Percentiles rank a stretch among this genome's conserved stretches.
These are phyloP conservation scores for Ophiocordyceps polyrhachis-furcata DNA, from an alignment of 2,329 filamentous ascomycete genomes.

Conservation along the genomic window DNA sequence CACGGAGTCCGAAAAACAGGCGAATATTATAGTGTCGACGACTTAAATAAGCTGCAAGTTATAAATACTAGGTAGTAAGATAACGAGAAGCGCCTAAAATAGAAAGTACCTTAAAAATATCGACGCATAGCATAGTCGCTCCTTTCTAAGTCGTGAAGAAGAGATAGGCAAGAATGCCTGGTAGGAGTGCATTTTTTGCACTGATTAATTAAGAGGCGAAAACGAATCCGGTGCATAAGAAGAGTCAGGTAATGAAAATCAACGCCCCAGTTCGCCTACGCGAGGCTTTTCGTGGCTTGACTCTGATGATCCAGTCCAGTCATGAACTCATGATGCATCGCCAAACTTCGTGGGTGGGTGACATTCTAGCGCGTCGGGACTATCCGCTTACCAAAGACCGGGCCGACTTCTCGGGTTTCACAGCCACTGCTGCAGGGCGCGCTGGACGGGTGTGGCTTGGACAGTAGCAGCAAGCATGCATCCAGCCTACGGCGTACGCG, in stretches of 20 bases:
- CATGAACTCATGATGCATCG: no score
- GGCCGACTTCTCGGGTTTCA: neutral
- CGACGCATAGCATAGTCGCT: neutral
- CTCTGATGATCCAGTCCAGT: neutral
- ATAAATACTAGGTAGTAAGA: neutral
- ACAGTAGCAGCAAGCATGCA: no score
- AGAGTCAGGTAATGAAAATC: neutral
- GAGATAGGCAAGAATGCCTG: neutral
- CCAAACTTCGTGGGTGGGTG: no score
- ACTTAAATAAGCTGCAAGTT: neutral
- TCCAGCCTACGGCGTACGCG: neutral
- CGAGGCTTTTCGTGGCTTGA: neutral
- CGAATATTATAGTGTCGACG: neutral
- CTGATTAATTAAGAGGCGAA: neutral
- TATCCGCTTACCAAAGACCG: neutral
- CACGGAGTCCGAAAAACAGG: neutral
- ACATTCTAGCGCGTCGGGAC: no score
- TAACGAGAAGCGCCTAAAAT: neutral
- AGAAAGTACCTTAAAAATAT: conserved; percentile 1
- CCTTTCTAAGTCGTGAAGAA: conserved; percentile 1
- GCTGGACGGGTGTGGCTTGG: neutral
- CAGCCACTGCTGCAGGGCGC: neutral
- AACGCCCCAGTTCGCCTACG: conserved; percentile 1
- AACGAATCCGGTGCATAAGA: neutral
- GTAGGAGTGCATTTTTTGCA: neutral